Evolutionary conservation across 1,284 basidiomycete genomes (phyloP), one percentile per base, ranked within the genome.

Genomic region (Pseudozyma pruni): DNA sequence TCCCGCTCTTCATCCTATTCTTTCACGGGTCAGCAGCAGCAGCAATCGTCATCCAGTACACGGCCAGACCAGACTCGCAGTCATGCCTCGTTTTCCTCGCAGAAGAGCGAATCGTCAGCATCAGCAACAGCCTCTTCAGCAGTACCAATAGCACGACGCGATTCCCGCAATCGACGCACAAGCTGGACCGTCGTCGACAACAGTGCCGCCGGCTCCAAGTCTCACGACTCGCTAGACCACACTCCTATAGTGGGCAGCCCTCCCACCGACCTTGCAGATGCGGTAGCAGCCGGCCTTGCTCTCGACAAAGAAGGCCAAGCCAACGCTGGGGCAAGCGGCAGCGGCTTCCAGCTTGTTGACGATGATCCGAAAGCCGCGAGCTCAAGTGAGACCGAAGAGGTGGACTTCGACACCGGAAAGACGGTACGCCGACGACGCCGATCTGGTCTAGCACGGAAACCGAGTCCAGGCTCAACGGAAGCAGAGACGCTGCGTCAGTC

Each of bases 131-230:
- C 19, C 3, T 32, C 53, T 37, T 31, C 38, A 34, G 20, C 55
- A 20, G 20, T 47, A 13, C 31, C 64, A 13, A 38, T 50, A 4
- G 23, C 56, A 13, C 55, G 40, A 7, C 37, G 31, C 1, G 37
- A 34, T 13, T 51, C 52, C 1, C 47, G 29, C 16, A 45, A 58
- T 25, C 48, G 60, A 38, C 35, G 57, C 17, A 56, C 71, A 2
- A 73, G 71, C 51, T 73, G 71, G 71, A 73, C 71, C 13, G 62
- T 73, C n/a, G 58, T 73, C n/a, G 61, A 73, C 49, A 48, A 17
- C 51, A 70, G 25, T 22, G 20, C 14, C 17, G 38, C 41, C 20
- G 20, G 19, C 14, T n/a, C n/a, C n/a, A n/a, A n/a, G n/a, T n/a
- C n/a, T n/a, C 16, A 53, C n/a, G 40, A 57, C 23, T 54, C 61